Evolutionary conservation across 78 protist genomes (phyloP), one percentile per base, ranked within the genome.

Genomic region (Mantamonas sphyraenae): DNA sequence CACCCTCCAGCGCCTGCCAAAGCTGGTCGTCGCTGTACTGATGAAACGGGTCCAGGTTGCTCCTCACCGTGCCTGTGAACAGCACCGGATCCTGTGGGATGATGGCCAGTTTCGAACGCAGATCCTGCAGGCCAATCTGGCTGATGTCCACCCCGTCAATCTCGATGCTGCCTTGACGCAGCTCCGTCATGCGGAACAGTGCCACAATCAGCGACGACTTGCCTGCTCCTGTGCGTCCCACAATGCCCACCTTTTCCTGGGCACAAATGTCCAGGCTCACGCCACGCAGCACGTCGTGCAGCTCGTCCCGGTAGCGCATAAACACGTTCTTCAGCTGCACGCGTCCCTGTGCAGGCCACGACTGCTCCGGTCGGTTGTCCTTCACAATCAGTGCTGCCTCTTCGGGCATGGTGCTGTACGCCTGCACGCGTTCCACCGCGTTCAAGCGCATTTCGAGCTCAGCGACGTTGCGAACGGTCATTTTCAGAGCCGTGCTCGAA

Each of bases 151-250:
- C 16, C 12, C 53, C 53, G 53, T 47, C 53, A 19, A 92, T 83
- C 33, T 40, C 33, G 20, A 91, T 78, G 4, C 35, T 7, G 43
- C 96, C 95, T 12, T 58, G 71, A 3, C 53, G 12, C 2, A 77
- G 55, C 50, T 90, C 95, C 33, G 51, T 45, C 33, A 96, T 12
- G 37, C 97, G 82, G 75, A 92, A 82, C 57, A 93, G 80, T 9
- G 87, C 90, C 2, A 77, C 62, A 3, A 85, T 62, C 37, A 92
- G 45, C 34, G 78, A 57, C 22, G 90, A 71, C 87, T 92, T 93
- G 50, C 98, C 96, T 0, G 93, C 78, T 39, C 97, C 99, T 14
- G 97, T 94, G 38, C 98, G 81, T 17, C 99, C 99, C 9, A 88
- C 91, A 62, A 94, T 47, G 51, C 65, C 86, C 35, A 22, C 24